phyloP scores from a whole-genome alignment of 495 filamentous ascomycete species.

The Neurospora hispaniola region DNA sequence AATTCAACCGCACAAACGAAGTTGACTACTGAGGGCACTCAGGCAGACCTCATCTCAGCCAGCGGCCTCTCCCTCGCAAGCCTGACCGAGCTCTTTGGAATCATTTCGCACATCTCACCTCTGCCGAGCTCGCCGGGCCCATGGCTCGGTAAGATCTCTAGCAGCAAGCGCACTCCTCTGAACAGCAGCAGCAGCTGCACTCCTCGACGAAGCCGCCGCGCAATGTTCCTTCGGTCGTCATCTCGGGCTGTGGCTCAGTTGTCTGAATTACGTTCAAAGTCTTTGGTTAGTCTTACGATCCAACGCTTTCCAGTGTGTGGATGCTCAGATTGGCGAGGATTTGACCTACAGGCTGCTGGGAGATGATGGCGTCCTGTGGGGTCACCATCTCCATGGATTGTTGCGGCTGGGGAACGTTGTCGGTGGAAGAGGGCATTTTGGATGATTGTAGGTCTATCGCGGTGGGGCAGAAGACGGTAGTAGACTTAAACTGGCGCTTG shows the following conservation, averaged over 20 bases:
- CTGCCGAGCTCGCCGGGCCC: background rate
- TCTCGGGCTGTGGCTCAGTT: conserved; percentile 21
- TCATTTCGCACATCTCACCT: background rate
- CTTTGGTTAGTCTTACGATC: background rate
- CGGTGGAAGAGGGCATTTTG: conserved; percentile 15
- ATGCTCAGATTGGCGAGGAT: background rate
- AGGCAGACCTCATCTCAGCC: background rate
- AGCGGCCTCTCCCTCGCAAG: background rate
- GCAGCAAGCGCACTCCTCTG: conserved; percentile 19
- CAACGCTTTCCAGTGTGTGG: background rate
- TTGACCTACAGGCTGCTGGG: conserved; percentile 17
- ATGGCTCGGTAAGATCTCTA: conserved; percentile 2
- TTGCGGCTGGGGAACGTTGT: conserved; percentile 17
- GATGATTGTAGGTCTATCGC: background rate
- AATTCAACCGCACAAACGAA: background rate
- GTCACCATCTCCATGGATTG: conserved; percentile 18
- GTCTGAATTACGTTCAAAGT: background rate
- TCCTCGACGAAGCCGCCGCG: conserved; percentile 23
- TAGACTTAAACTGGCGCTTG: background rate
- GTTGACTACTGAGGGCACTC: background rate
- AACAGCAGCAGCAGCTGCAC: conserved; percentile 20
- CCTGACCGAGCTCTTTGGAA: background rate
- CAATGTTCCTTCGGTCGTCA: conserved; percentile 8
- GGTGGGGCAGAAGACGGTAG: background rate
- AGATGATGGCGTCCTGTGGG: conserved; percentile 11